Percentiles rank a stretch among this genome's conserved stretches.
These are phyloP conservation scores for Inga leiocalycina DNA, from an alignment of 306 rosid species.

Conservation along the genomic window DNA sequence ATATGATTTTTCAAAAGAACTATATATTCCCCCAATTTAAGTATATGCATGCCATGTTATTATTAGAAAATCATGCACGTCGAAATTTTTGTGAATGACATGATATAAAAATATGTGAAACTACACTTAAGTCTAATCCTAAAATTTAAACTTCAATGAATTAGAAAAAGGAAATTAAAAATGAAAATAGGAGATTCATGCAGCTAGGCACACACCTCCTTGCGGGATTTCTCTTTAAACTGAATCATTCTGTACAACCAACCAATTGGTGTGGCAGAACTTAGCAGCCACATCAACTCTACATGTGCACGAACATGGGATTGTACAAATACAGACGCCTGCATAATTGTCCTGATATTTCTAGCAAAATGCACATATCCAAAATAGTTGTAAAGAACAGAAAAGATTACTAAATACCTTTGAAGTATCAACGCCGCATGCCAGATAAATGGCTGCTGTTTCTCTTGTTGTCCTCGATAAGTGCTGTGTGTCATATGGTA, in stretches of 20 bases:
- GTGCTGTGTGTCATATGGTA: constrained; percentile 76
- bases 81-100: background rate
- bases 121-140: background rate
- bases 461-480: constrained; percentile 77
- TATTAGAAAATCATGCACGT: background rate
- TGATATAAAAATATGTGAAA: background rate
- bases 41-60: background rate
- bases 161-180: constrained; percentile 27
- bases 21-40: background rate
- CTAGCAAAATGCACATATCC: constrained; percentile 19
- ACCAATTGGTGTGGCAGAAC: constrained; percentile 88
- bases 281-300: constrained; percentile 94
- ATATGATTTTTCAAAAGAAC: background rate
- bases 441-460: constrained; percentile 95
- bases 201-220: constrained; percentile 85
- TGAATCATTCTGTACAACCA: constrained; percentile 96
- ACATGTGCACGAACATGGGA: constrained; percentile 97
- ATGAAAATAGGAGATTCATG: constrained; percentile 46
- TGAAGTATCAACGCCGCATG: constrained; percentile 92
- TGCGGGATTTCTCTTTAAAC: constrained; percentile 96
- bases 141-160: background rate
- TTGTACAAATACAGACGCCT: constrained; percentile 97
- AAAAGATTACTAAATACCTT: constrained; percentile 57
- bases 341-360: constrained; percentile 24
- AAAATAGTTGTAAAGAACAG: constrained; percentile 19